Evolutionary conservation across 768 basidiomycete species (phyloP).

Genomic region (Podaxis sp.): DNA sequence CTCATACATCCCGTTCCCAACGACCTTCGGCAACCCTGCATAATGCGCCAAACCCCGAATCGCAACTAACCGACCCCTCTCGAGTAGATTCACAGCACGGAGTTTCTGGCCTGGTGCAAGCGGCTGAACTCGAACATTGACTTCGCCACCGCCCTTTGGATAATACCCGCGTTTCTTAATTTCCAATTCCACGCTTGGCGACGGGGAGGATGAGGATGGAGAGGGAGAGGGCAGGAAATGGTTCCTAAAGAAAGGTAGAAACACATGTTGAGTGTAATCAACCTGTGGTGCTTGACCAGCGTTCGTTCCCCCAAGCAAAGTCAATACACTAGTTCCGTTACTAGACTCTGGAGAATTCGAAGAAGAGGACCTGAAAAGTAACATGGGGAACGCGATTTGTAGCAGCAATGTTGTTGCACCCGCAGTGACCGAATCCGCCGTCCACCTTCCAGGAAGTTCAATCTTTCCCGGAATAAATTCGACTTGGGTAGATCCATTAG

Average conservation of each 20-base stretch:
- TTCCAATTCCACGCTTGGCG: conserved; percentile 34
- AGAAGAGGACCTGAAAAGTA: conserved; percentile 49
- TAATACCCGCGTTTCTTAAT: conserved; percentile 65
- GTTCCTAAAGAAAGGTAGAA: conserved; percentile 64
- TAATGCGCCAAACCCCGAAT: conserved; percentile 64
- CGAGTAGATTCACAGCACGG: conserved; percentile 44
- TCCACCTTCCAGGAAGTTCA: conserved; percentile 36
- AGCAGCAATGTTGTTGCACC: conserved; percentile 71
- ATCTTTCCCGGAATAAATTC: conserved; percentile 54
- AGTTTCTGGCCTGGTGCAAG: conserved; percentile 37
- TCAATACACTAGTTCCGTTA: conserved; percentile 40
- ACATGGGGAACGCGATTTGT: conserved; percentile 68
- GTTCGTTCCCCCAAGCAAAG: conserved; percentile 71
- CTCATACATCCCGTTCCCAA: conserved; percentile 56
- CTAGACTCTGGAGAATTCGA: conserved; percentile 7
- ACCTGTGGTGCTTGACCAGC: conserved; percentile 70
- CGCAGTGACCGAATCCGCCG: conserved; percentile 55
- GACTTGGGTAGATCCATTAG: conserved; percentile 50
- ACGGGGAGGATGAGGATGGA: conserved; percentile 20
- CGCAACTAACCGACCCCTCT: conserved; percentile 50
- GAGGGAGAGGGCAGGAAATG: conserved; percentile 37
- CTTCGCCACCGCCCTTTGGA: conserved; percentile 70
- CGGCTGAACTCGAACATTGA: conserved; percentile 43
- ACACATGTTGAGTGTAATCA: conserved; percentile 64
- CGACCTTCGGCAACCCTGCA: conserved; percentile 54